These are phyloP conservation scores for Ophiocordyceps sinensis DNA, from an alignment of 2,329 filamentous ascomycete species.

Conservation along the genomic window DNA sequence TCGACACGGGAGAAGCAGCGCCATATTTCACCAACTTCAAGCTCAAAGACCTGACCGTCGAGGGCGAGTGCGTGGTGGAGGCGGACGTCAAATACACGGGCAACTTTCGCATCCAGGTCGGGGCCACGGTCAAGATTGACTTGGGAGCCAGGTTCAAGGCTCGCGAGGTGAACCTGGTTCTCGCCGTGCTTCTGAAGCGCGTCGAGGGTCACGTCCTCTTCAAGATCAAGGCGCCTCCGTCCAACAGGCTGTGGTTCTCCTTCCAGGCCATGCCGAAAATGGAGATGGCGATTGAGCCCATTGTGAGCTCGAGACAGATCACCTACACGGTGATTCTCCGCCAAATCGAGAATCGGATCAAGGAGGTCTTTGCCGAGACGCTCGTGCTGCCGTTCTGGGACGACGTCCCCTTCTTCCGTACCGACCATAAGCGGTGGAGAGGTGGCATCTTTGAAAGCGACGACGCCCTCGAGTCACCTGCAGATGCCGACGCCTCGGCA, in stretches of 20 bases:
- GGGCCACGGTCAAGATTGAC: slow-evolving; percentile 85
- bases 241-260: slow-evolving; percentile 89
- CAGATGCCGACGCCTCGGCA: slow-evolving; percentile 7
- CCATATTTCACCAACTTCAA: slow-evolving; percentile 82
- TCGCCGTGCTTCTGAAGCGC: slow-evolving; percentile 73
- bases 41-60: slow-evolving; percentile 77
- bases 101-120: slow-evolving; percentile 78
- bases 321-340: slow-evolving; percentile 85
- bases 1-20: slow-evolving; percentile 75
- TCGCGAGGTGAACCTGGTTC: slow-evolving; percentile 74
- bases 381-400: slow-evolving; percentile 93
- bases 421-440: slow-evolving; percentile 60
- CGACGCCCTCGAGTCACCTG: slow-evolving; percentile 22
- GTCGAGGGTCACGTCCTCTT: slow-evolving; percentile 75
- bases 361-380: slow-evolving; percentile 86
- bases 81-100: slow-evolving; percentile 81
- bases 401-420: slow-evolving; percentile 81
- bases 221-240: slow-evolving; percentile 86
- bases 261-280: slow-evolving; percentile 92
- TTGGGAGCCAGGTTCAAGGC: slow-evolving; percentile 79
- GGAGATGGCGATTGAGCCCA: slow-evolving; percentile 86
- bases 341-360: slow-evolving; percentile 88
- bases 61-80: slow-evolving; percentile 79
- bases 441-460: slow-evolving; percentile 67
- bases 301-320: slow-evolving; percentile 89